A percentile compares a stretch with the other conserved stretches of the same genome.
phyloP scores from a whole-genome alignment of 257 asterid genomes.

The Striga asiatica region DNA sequence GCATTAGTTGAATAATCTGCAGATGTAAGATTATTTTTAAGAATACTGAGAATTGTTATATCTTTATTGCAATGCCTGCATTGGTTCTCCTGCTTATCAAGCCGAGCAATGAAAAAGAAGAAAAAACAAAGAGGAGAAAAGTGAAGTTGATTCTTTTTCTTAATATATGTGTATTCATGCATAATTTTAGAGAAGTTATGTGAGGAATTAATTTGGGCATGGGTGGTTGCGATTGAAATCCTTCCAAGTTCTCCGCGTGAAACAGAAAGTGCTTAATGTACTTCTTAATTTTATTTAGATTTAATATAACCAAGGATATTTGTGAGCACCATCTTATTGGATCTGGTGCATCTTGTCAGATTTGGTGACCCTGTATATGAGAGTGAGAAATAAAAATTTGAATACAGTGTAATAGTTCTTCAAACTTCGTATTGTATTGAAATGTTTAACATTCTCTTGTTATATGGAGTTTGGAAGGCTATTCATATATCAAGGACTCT shows the following conservation, averaged over 20 bases:
- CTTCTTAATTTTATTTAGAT: background rate
- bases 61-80: no score
- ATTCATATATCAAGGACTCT: background rate
- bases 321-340: no score
- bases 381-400: background rate
- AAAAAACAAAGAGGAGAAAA: background rate
- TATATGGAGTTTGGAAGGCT: background rate
- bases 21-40: background rate
- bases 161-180: background rate
- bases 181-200: background rate
- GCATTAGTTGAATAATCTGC: background rate
- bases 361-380: background rate
- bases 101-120: background rate
- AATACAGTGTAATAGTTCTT: background rate
- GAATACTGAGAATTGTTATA: no score
- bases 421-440: background rate
- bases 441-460: background rate
- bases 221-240: background rate
- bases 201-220: background rate
- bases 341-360: background rate
- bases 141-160: background rate
- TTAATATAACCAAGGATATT: no score
- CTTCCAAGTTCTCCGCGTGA: background rate
- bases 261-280: background rate
- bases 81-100: no score